These are phyloP conservation scores for Saccharomyces eubayanus DNA, from an alignment of 805 yeast genomes.

Conservation along the genomic window DNA sequence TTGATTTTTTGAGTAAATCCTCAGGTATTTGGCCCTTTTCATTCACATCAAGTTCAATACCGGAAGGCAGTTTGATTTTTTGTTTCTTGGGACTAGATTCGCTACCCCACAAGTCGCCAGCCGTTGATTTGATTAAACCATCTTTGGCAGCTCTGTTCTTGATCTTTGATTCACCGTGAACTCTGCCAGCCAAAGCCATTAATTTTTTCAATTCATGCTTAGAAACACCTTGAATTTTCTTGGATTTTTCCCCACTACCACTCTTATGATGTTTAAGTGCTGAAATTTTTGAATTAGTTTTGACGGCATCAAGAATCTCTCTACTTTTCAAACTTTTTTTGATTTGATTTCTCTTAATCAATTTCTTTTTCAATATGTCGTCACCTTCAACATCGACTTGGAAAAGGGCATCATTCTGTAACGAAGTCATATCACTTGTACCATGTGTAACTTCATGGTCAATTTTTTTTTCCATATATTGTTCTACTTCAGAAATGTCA, in stretches of 20 bases:
- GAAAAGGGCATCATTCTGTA: conserved; percentile 26
- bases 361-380: conserved; percentile 34
- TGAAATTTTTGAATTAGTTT: conserved; percentile 61
- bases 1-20: conserved; percentile 32
- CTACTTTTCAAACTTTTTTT: conserved; percentile 45
- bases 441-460: conserved; percentile 43
- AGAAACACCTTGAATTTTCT: conserved; percentile 51
- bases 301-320: conserved; percentile 58
- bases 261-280: conserved; percentile 39
- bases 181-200: conserved; percentile 71
- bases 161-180: conserved; percentile 43
- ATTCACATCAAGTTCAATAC: conserved; percentile 20
- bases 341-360: conserved; percentile 32
- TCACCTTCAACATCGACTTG: conserved; percentile 64
- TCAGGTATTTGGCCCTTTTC: conserved; percentile 31
- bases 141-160: conserved; percentile 46
- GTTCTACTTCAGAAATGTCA: conserved; percentile 71
- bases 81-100: conserved; percentile 13
- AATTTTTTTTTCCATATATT: conserved; percentile 57
- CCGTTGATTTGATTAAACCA: conserved; percentile 47
- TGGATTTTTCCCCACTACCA: conserved; percentile 32
- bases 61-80: conserved; percentile 22
- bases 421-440: conserved; percentile 17
- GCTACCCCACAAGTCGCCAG: conserved; percentile 67
- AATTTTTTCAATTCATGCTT: conserved; percentile 55